Base-by-base conservation (phyloP, 495 filamentous ascomycete genomes). In the Entonaema liquescens region DNA sequence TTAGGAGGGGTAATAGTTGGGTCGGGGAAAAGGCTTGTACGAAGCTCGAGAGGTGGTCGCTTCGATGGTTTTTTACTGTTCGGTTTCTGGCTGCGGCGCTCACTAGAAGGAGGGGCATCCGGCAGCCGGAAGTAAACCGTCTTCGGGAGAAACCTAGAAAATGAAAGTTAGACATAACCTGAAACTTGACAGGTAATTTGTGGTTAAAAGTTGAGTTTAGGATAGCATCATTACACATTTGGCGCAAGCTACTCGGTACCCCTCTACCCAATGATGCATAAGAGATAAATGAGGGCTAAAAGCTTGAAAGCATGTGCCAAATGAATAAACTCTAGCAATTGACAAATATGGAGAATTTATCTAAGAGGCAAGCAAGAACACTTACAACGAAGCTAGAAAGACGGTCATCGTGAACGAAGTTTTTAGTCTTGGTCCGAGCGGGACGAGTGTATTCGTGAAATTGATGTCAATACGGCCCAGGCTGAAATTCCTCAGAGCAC, bases 331-430 rank as follows among this genome's bases (percentile, higher is more conserved):
- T 17, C 5, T 29, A 53, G 23, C 21, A 11, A 17, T 53, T 28
- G 49, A 53, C 21, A 17, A 44, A 12, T 15, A 1, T 44, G 13
- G 12, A 44, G 15, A 47, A 33, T 19, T n/a, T n/a, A 5, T 67
- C 17, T 9, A 40, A 26, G 28, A 33, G 12, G 50, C 26, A 35
- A 29, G 68, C n/a, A 56, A 47, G 11, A 53, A 40, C 21, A 85
- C 90, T 85, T 86, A 95, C 92, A 95, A 83, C n/a, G 92, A 93
- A 70, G 87, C 91, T 63, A 95, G 87, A 75, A 94, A 93, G 79
- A 93, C 87, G 6, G 92, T 94, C 92, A 93, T 93, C 68, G 59
- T 88, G 84, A 73, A 31, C 28, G 53, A 59, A 8, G 2, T 5
- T 65, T 3, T 36, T 6, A 31, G 25, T 68, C 25, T 38, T 31